Base-by-base conservation (phyloP, 2,329 filamentous ascomycete species). In the Colletotrichum sp. region DNA sequence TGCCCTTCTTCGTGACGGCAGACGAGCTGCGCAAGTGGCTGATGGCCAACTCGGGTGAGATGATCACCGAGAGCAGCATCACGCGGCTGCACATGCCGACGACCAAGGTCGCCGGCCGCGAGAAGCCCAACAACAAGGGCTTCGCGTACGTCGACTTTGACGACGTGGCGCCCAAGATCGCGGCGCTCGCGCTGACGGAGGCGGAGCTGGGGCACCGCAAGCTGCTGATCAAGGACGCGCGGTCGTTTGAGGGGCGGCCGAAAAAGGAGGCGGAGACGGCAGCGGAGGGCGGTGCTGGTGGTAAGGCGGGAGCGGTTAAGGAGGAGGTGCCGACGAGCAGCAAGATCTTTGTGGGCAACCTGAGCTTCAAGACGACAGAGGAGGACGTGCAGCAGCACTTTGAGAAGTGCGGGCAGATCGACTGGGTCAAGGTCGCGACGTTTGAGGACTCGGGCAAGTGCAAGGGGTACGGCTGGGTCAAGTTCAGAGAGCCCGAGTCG, bases 361-460 rank as follows among this genome's bases (percentile, higher is more conserved):
- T 99, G 74, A 91, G 93, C 71, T 98, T 96, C 85, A 92, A 95
- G 81, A 92, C 93, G 6, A 96, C 93, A 8, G 94, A 96, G 80
- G 95, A 98, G 71, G 93, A 95, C 80, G 85, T 99, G 66, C 89
- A 92, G 79, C 90, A 93, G 78, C 95, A 98, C 82, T 99, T 98
- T 84, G 90, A 90, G 65, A 95, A 93, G 83, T 99, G 96, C 83
- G 97, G 97, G 67, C 89, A 93, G 77, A 92, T 99, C 77, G 92
- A 93, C 69, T 95, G 95, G 87, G 91, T 95, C 78, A 96, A 98
- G 86, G 89, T 99, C 79, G 97, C 97, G 4, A 98, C 96, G 1
- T 99, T 99, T 82, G 95, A 99, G 85, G 98, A 99, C 84, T 94
- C 94, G 24, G 97, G 97, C 59, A 99, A 99, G 87, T 99, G 97